Percentiles rank a stretch among this genome's conserved stretches.
These are phyloP conservation scores for Rhizoclosmatium globosum DNA, from an alignment of 192 early-diverging fungal species.

Conservation along the genomic window DNA sequence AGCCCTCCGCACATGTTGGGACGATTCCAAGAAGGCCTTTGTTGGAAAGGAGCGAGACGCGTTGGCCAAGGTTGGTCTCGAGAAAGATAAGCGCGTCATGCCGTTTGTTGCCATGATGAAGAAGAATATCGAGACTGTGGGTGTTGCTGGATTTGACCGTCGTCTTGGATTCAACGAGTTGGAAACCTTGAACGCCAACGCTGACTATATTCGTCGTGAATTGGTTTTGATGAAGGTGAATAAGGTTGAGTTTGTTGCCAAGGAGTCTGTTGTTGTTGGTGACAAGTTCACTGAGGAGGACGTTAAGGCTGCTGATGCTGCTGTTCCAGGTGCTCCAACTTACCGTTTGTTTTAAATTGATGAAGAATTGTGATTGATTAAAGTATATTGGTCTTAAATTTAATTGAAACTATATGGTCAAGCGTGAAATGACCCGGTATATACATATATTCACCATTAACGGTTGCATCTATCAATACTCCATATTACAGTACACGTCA, in stretches of 20 bases:
- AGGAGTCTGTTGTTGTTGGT: conserved; percentile 33
- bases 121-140: conserved; percentile 75
- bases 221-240: conserved; percentile 48
- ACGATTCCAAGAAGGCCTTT: conserved; percentile 62
- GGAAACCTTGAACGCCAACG: conserved; percentile 67
- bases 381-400: too few species aligned
- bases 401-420: too few species aligned
- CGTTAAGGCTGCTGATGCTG: conserved; percentile 50
- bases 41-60: conserved; percentile 76
- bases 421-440: too few species aligned
- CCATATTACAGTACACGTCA: too few species aligned
- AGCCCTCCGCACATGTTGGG: conserved; percentile 50
- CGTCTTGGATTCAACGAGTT: conserved; percentile 84
- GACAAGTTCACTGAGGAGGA: conserved; percentile 45
- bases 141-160: conserved; percentile 80
- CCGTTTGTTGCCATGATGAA: conserved; percentile 92
- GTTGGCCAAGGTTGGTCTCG: conserved; percentile 73
- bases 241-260: conserved; percentile 43
- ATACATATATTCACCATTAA: too few species aligned
- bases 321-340: conserved; percentile 56
- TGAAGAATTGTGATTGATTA: neutral
- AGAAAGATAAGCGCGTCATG: conserved; percentile 97
- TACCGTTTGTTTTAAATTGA: conserved; percentile 42
- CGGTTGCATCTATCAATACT: too few species aligned
- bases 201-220: conserved; percentile 56